These are phyloP conservation scores for Metarhizium rileyi DNA, from an alignment of 2,329 filamentous ascomycete species.

Conservation along the genomic window DNA sequence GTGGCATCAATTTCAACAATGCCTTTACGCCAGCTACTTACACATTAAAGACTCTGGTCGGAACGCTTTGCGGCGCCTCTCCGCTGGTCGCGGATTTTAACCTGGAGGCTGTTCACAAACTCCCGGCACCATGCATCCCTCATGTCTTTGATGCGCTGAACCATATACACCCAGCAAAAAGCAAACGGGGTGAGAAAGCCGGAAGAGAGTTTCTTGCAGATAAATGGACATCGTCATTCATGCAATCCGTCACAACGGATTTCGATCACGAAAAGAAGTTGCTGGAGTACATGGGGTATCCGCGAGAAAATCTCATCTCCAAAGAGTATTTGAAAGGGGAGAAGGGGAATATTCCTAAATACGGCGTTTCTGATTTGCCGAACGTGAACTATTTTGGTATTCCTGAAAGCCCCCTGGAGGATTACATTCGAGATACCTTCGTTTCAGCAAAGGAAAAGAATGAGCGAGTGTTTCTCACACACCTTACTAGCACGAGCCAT, in stretches of 20 bases:
- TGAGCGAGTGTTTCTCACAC: conserved; percentile 23
- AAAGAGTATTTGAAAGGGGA: conserved; percentile 21
- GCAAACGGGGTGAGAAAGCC: background rate
- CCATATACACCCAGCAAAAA: conserved; percentile 9
- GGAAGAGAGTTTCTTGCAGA: conserved; percentile 13
- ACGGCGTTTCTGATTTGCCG: conserved; percentile 17
- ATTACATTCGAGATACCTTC: conserved; percentile 25
- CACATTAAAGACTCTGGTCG: conserved; percentile 32
- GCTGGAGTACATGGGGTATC: conserved; percentile 20
- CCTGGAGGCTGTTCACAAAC: conserved; percentile 28
- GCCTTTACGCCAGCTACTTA: conserved; percentile 32
- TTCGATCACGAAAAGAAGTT: conserved; percentile 22
- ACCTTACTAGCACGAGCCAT: conserved; percentile 26
- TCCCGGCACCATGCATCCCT: conserved; percentile 35
- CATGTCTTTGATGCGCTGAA: conserved; percentile 28
- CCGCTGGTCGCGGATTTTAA: conserved; percentile 34
- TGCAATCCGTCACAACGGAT: conserved; percentile 21
- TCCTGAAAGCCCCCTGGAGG: conserved; percentile 19
- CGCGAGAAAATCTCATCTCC: conserved; percentile 14
- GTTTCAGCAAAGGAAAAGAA: conserved; percentile 18
- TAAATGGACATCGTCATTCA: conserved; percentile 22
- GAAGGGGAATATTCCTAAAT: conserved; percentile 13
- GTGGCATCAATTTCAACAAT: conserved; percentile 31
- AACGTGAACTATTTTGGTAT: conserved; percentile 26
- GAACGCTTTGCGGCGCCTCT: conserved; percentile 31